phyloP scores from a whole-genome alignment of 345 rosid species.

The Camelina hispida region DNA sequence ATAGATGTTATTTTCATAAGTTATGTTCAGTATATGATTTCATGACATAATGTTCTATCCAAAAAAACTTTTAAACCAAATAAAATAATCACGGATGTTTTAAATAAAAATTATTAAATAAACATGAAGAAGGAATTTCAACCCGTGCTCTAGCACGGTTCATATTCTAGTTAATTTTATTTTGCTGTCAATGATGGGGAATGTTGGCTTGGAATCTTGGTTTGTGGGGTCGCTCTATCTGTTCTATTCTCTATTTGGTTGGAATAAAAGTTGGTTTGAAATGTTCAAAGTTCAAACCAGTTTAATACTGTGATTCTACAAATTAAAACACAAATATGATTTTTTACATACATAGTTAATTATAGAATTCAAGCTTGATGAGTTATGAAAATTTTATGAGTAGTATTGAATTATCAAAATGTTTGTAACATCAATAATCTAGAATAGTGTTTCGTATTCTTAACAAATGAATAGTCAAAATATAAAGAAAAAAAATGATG shows the following conservation, averaged over 20 bases:
- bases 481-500: not conserved
- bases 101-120: too few species aligned
- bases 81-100: too few species aligned
- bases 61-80: too few species aligned
- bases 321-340: not conserved
- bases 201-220: conserved; percentile 44
- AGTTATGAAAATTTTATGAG: not conserved
- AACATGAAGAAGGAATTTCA: too few species aligned
- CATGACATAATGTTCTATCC: too few species aligned
- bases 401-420: not conserved
- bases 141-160: too few species aligned
- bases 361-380: not conserved
- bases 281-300: conserved; percentile 33
- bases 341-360: not conserved
- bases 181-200: conserved; percentile 44
- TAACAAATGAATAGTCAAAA: not conserved
- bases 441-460: not conserved
- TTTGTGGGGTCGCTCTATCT: conserved; percentile 37
- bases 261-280: conserved; percentile 38
- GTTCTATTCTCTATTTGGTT: conserved; percentile 25
- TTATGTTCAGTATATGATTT: too few species aligned
- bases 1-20: too few species aligned
- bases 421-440: conserved; percentile 1
- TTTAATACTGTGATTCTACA: conserved; percentile 5
- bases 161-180: conserved; percentile 12